Evolutionary conservation across 345 rosid species (phyloP), one percentile per base, ranked within the genome.

Genomic region (Lepidium africanum): DNA sequence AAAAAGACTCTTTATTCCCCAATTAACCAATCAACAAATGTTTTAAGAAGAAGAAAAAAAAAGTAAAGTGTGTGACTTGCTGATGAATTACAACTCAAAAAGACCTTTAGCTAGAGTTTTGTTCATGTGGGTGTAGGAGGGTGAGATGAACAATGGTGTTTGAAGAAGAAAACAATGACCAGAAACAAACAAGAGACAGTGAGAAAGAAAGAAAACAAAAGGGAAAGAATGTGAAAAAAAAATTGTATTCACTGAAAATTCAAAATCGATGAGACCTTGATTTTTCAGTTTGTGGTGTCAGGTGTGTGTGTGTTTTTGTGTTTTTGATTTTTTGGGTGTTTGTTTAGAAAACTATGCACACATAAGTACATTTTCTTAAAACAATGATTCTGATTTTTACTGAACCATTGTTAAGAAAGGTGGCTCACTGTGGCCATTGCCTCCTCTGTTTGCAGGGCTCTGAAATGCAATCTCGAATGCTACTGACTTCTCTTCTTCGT

Each of bases 331-430:
- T 72, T 57, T 49, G 56, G 61, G 70, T 57, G 71, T 71, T 64
- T 56, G 62, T 74, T 42, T 58, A 72, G 81, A 70, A 30, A 77
- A 60, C 80, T 85, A 64, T 81, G 77, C 73, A 72, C 71, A 67
- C 67, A 63, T 76, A 76, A 73, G 77, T 78, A 76, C 83, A 76
- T 64, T 67, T 53, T 63, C 16, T 49, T 65, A 39, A 23, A 52
- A 19, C 35, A 59, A 50, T 41, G 63, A 16, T 52, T 67, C 54
- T 52, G 70, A 42, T 43, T 68, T 53, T 65, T 80, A 86, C 52
- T 83, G 82, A 67, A 84, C 87, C 86, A 84, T 83, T 71, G 89
- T 80, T 70, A 86, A 62, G 65, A 84, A 82, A 11, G 88, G 80
- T 63, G 81, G 74, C 38, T 84, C 77, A 14, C 59, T 55, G 10